These are phyloP conservation scores for Phytophthora macrochlamydospora DNA, from an alignment of 352 stramenopile genomes.

Conservation along the genomic window DNA sequence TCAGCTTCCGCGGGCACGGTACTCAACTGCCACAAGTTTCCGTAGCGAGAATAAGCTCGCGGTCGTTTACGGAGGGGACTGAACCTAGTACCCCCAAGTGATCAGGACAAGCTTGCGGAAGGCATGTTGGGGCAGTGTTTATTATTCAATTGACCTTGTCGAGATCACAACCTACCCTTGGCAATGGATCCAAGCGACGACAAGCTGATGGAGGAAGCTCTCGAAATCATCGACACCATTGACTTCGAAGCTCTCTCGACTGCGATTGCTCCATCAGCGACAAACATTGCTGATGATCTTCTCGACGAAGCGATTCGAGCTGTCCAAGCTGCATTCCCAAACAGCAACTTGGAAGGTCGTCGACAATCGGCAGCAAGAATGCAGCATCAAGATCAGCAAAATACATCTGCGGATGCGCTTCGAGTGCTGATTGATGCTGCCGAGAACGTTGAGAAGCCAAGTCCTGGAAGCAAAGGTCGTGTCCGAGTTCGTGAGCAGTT, in stretches of 20 bases:
- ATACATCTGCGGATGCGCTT: background rate
- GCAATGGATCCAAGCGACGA: constrained; percentile 5
- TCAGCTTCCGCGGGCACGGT: too few species aligned
- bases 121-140: background rate
- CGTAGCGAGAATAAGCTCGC: too few species aligned
- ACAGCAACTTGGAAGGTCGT: background rate
- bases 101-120: background rate
- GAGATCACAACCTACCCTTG: background rate
- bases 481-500: constrained; percentile 21
- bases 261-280: background rate
- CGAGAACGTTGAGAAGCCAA: background rate
- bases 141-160: constrained; percentile 18
- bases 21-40: too few species aligned
- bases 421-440: background rate
- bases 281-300: constrained; percentile 8
- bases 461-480: constrained; percentile 9
- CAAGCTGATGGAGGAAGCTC: constrained; percentile 22
- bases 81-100: too few species aligned
- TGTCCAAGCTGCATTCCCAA: constrained; percentile 10
- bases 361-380: too few species aligned
- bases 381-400: background rate
- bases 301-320: constrained; percentile 18
- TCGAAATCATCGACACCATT: constrained; percentile 25
- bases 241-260: constrained; percentile 16
- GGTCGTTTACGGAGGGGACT: too few species aligned